Evolutionary conservation across 2,329 filamentous ascomycete genomes (phyloP), one percentile per base, ranked within the genome.

Genomic region (Diatrype stigma): DNA sequence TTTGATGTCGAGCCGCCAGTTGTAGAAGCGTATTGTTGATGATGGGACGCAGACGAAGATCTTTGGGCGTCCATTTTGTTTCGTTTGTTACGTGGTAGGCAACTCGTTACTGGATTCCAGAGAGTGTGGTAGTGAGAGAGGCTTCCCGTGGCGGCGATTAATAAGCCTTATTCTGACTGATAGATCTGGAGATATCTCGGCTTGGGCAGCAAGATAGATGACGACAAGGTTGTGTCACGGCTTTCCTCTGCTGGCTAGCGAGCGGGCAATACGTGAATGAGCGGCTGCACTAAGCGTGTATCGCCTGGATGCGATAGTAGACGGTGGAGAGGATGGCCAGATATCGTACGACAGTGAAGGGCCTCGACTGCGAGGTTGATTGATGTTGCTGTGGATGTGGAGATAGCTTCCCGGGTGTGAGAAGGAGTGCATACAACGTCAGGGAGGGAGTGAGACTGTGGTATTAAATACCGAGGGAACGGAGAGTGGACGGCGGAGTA

Each of bases 1-100:
- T 53, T 46, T 22, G 54, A 47, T 19, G 53, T 45, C 11, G 47
- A 46, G 19, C 56, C 37, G 5, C 55, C 45, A 4, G 57, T 37
- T 11, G 56, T 46, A 30, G 51, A 54, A 19, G 53, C 44, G 40
- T 53, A 48, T 28, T 55, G 54, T 47, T 52, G 54, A n/a, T 53
- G 50, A 19, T 51, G 7, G 30, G 7, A 46, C 53, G 59, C 57
- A 21, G 65, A 57, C 14, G 63, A 64, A 21, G 63, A 60, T 49
- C 64, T 61, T 42, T 61, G 64, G 40, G 65, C 57, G 58, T 70
- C 58, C 67, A 70, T 70, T 48, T 35, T n/a, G n/a, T 58, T 42
- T 47, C 23, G 21, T 37, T 12, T 37, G 6, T 14, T 16, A 37
- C 34, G 47, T 37, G 22, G 47, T n/a, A 19, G 32, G 37, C 7